Percentiles rank a stretch among this genome's conserved stretches.
Conservation (phyloP, 768 basidiomycete genomes). For the Cantharellus anzutake region DNA sequence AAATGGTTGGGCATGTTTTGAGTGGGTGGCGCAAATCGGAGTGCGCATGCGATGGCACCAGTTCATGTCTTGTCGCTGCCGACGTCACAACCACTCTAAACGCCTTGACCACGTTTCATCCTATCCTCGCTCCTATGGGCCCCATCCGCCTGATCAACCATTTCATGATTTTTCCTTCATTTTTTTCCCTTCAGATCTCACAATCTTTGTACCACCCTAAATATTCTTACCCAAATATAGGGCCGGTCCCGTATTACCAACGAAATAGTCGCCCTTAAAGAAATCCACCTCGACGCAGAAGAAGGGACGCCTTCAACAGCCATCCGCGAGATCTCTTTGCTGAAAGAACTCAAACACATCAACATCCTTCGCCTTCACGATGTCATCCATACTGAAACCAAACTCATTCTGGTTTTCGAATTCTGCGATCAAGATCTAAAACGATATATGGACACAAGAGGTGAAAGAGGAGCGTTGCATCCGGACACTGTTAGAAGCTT, state of each 20-base stretch:
- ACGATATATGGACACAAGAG: conserved; percentile 97
- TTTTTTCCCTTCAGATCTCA: neutral
- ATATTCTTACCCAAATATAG: conserved; percentile 19
- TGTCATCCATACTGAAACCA: conserved; percentile 97
- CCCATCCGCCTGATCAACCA: neutral
- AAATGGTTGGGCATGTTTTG: too few relatives aligned
- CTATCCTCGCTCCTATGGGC: neutral
- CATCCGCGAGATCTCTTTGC: conserved; percentile 95
- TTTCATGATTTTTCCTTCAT: neutral
- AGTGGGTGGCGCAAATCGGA: too few relatives aligned
- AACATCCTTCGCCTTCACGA: conserved; percentile 98
- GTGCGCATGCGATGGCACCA: neutral
- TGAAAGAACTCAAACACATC: conserved; percentile 98
- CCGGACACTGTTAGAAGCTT: conserved; percentile 74
- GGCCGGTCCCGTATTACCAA: conserved; percentile 95
- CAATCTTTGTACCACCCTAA: neutral
- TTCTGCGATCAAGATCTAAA: conserved; percentile 97
- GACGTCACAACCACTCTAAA: too few relatives aligned
- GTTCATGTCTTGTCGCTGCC: neutral
- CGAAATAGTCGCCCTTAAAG: conserved; percentile 94
- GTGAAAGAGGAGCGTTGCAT: conserved; percentile 87
- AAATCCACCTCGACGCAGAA: conserved; percentile 98
- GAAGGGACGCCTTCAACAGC: conserved; percentile 98
- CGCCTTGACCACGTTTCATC: neutral
- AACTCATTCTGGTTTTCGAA: conserved; percentile 95